Percentiles rank a stretch among this genome's conserved stretches.
Conservation (phyloP, 208 protist genomes). For the Leishmania amazonensis region DNA sequence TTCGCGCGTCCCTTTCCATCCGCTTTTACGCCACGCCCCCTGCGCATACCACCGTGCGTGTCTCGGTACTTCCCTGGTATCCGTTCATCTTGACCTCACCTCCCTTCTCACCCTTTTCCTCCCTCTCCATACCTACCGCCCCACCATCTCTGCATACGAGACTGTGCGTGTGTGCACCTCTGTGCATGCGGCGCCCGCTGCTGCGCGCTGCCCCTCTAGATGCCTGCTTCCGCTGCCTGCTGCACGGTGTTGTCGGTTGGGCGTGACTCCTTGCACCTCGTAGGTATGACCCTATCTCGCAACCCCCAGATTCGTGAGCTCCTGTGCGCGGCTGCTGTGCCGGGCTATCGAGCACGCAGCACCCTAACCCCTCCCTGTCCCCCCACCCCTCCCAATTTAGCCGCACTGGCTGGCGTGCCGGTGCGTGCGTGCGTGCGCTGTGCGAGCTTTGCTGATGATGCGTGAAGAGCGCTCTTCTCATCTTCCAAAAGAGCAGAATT, state of each 20-base stretch:
- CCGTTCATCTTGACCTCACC: too few relatives aligned
- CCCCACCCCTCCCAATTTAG: too few relatives aligned
- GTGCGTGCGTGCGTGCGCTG: background rate
- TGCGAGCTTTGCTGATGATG: slow-evolving; percentile 34
- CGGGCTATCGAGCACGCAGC: too few relatives aligned
- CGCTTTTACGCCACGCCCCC: too few relatives aligned
- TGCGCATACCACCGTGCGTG: background rate
- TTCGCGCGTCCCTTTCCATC: background rate
- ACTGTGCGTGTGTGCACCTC: background rate
- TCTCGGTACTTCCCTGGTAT: background rate
- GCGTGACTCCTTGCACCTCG: slow-evolving; percentile 21
- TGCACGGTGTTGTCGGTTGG: slow-evolving; percentile 54
- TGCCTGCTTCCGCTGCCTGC: background rate
- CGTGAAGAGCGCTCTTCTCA: slow-evolving; percentile 45
- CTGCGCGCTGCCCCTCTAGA: background rate
- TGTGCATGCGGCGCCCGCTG: background rate
- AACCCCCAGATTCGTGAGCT: slow-evolving; percentile 32
- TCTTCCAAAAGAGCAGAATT: slow-evolving; percentile 49
- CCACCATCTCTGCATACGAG: too few relatives aligned
- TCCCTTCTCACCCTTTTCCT: too few relatives aligned
- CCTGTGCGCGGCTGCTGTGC: background rate
- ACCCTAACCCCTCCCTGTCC: background rate
- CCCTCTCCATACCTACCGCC: too few relatives aligned
- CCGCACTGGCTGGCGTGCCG: background rate
- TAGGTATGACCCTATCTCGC: slow-evolving; percentile 46